Percentiles rank a stretch among this genome's conserved stretches.
phyloP scores from a whole-genome alignment of 176 grass and related monocot genomes.

The Oryza australiensis region DNA sequence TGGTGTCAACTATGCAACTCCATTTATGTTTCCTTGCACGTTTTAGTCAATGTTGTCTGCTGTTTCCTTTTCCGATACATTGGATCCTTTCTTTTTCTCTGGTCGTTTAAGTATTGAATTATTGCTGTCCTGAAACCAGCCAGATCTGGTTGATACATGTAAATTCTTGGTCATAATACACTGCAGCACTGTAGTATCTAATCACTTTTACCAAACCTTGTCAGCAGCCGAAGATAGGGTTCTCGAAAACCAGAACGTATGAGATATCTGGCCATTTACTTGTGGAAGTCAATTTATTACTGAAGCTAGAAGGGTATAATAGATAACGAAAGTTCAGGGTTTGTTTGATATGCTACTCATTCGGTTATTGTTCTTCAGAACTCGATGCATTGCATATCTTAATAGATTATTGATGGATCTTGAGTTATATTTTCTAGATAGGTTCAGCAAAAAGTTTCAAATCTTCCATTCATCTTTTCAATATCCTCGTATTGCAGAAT shows the following conservation, averaged over 20 bases:
- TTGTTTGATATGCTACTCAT: not conserved
- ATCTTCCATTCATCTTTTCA: not conserved
- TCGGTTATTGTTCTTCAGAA: not conserved
- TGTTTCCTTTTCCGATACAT: slow-evolving; percentile 28
- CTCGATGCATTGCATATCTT: not conserved
- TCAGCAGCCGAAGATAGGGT: not conserved
- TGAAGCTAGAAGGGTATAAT: not conserved
- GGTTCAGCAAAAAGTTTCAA: slow-evolving; percentile 17
- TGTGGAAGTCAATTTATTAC: not conserved
- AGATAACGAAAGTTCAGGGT: not conserved
- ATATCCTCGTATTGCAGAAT: not conserved
- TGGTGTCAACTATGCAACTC: not conserved
- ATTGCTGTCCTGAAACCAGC: slow-evolving; percentile 8
- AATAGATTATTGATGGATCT: not conserved
- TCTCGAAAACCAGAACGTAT: not conserved
- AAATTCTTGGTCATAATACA: not conserved
- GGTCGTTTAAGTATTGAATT: not conserved
- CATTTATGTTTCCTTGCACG: slow-evolving; percentile 25
- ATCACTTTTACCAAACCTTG: not conserved
- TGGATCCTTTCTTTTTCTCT: slow-evolving; percentile 26
- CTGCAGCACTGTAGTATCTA: not conserved
- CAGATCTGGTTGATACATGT: not conserved
- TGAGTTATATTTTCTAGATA: slow-evolving; percentile 2
- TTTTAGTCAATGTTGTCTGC: slow-evolving; percentile 17
- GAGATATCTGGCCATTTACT: not conserved